Evolutionary conservation across 495 filamentous ascomycete species (phyloP), one percentile per base, ranked within the genome.

Genomic region (Saxispiralis lemnorum): DNA sequence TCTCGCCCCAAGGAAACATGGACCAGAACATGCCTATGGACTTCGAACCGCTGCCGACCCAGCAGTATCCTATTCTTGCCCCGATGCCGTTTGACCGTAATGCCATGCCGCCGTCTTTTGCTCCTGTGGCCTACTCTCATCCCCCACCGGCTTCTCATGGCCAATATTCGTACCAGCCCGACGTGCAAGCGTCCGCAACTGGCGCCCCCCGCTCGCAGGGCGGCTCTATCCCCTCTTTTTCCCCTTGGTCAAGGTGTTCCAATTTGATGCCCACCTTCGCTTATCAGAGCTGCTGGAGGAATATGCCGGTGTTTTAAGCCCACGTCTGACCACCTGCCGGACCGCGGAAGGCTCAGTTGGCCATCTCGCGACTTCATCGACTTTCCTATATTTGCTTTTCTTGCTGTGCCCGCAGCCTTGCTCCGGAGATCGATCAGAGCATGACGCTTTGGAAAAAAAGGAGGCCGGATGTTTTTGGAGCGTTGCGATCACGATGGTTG

Each of bases 11-110:
- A 19, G 33, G 15, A 46, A 4, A 4, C 24, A 15, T 39, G 40
- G 46, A 43, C 5, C 24, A 4, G 4, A 28, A 4, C 24, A 28
- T 28, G 24, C 24, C 24, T 28, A 28, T 28, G 24, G 28, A 47
- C 6, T 44, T 52, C 40, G 49, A 48, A 7, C 49, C 39, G 10
- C 35, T 52, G 16, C 49, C 49, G 10, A 45, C 19, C 11, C 40
- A 44, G 31, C 49, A 44, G 19, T 52, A 52, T 28, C 45, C 49
- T 16, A 3, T 9, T 7, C 32, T 41, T 16, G 13, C 37, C 6
- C 7, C n/a, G 18, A 10, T 18, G 20, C 32, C 21, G 9, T 43
- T 43, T 20, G 21, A 6, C 34, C 11, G 6, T 28, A 9, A 28
- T 28, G 24, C 9, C 5, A 9, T 28, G 5, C 17, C 18, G 17